Evolutionary conservation across 441 rosid genomes (phyloP), one percentile per base, ranked within the genome.

Genomic region (Populus hybrid): DNA sequence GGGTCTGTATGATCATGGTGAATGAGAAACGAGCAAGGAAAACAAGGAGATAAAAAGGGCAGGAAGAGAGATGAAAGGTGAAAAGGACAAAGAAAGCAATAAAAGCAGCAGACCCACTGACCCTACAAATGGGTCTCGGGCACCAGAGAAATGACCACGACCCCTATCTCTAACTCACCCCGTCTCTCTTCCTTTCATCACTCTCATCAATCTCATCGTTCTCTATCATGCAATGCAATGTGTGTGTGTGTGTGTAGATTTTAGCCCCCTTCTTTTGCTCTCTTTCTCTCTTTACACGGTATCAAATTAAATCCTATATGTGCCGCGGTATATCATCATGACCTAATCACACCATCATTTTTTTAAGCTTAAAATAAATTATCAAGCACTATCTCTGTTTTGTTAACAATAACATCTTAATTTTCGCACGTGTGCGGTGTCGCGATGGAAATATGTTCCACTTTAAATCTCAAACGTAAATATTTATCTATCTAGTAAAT

Each of bases 71-170:
- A 73, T 78, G 26, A 72, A 36, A 68, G 81, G 81, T 73, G 78
- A 72, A 85, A 83, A 89, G 84, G 91, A 87, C 89, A 86, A 88
- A 87, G 57, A 81, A 75, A 75, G 88, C 69, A 84, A 81, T 85
- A 81, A 89, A 89, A 84, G 85, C 67, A 59, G 82, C 79, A 85
- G 86, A 79, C 73, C 81, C 83, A 70, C 78, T 79, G 83, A 69
- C 82, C 87, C 88, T 73, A 77, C 81, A 50, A 73, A 77, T 76
- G 74, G 72, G 54, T 79, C 81, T 73, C 71, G 70, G 79, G 79
- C 74, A 75, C 74, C 80, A 72, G 67, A 69, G 54, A 72, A 78
- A 83, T 83, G 77, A 79, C 80, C 78, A 75, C 75, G 77, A 73
- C 36, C 72, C 75, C 30, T 24, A 10, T 70, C 4, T 73, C 69